Evolutionary conservation across 371 early-diverging fungal genomes (phyloP), one percentile per base, ranked within the genome.

Genomic region (Mucor irregularis): DNA sequence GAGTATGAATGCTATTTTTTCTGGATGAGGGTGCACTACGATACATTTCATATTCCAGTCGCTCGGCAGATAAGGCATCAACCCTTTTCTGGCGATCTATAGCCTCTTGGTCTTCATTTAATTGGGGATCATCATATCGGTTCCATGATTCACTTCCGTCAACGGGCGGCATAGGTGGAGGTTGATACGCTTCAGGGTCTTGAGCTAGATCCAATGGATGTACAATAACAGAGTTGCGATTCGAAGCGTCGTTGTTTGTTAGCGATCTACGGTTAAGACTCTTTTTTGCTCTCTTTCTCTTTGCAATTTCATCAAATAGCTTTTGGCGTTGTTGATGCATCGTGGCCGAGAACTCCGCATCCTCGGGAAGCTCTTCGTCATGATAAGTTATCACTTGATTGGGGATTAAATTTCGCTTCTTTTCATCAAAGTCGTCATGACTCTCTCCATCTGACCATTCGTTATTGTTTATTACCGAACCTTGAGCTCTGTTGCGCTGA

Each of bases 41-140:
- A 40, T 61, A 66, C 44, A 57, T 49, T 39, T 66, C 66, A 48
- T 66, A 66, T 13, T 66, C 66, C 48, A 66, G 42, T 0, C 61
- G 56, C 24, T 66, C 66, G 3, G 62, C 28, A 10, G 66, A 58
- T 8, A 53, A 17, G 0, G 46, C 38, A 11, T 61, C 40, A 0
- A 54, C 30, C 13, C 46, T 48, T 30, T 33, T 56, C 25, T 56
- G 50, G 11, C 56, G 51, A 9, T 56, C 56, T 19, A 52, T 31
- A 0, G 39, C 42, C 21, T 58, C 49, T 38, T 63, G 49, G 0
- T 53, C 38, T 16, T 53, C 53, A 10, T 30, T 31, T 3, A 40
- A 26, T 14, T 26, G 22, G 28, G 35, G 46, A 8, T 42, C 25
- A 31, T 53, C 44, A 33, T 56, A 61, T 25, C 61, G 11, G 10